Evolutionary conservation across 495 filamentous ascomycete genomes (phyloP).

Genomic region (Copromyces sp.): DNA sequence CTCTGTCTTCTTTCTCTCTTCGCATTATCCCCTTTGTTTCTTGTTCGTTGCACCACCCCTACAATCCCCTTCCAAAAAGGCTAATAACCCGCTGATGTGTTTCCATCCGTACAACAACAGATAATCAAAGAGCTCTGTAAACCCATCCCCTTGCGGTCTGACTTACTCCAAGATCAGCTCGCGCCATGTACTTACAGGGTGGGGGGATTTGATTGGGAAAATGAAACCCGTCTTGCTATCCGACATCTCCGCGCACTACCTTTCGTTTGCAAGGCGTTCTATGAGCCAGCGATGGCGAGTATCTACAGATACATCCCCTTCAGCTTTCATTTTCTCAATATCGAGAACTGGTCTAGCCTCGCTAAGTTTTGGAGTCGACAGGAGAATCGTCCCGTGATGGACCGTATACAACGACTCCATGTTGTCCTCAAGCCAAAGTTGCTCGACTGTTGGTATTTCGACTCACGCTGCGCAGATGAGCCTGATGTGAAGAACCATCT

Average conservation of each 20-base stretch:
- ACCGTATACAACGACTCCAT: neutral
- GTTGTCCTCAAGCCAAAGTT: neutral
- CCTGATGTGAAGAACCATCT: neutral
- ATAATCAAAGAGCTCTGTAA: neutral
- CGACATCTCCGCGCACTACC: neutral
- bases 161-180: neutral
- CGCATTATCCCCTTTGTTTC: too few species aligned
- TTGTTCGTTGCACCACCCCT: neutral
- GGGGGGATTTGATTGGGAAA: too few species aligned
- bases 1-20: too few species aligned
- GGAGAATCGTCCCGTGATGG: neutral
- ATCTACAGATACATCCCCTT: neutral
- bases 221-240: neutral
- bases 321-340: neutral
- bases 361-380: neutral
- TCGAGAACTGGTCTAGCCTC: neutral
- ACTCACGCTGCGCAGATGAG: neutral
- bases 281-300: neutral
- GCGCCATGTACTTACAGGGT: too few species aligned
- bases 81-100: neutral
- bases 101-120: neutral
- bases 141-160: neutral
- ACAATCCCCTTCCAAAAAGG: neutral
- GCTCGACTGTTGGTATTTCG: neutral
- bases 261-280: neutral